Evolutionary conservation across 331 rosid species (phyloP).

Genomic region (Acacia concinna): DNA sequence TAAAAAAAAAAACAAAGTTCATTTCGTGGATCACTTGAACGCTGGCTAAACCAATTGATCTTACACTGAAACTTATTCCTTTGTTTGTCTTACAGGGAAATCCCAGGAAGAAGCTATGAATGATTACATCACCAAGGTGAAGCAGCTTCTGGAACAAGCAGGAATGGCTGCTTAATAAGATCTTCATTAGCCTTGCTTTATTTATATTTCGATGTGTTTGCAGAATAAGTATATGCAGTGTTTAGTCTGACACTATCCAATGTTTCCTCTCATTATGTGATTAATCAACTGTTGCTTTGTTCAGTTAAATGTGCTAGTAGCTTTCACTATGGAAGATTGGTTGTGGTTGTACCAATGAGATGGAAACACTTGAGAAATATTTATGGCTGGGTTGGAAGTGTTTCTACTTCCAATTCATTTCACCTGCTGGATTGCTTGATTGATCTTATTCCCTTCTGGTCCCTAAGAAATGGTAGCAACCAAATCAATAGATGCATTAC

Average conservation of each 20-base stretch:
- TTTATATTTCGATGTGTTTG: conserved; percentile 25
- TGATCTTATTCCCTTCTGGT: neutral
- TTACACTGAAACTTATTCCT: neutral
- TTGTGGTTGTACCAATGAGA: conserved; percentile 16
- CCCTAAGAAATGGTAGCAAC: neutral
- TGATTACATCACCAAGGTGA: conserved; percentile 92
- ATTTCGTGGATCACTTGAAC: neutral
- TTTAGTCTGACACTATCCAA: neutral
- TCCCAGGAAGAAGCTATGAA: conserved; percentile 85
- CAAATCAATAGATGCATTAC: neutral
- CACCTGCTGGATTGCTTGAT: conserved; percentile 5
- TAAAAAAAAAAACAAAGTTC: neutral
- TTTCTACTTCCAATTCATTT: neutral
- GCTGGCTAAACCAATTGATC: conserved; percentile 7
- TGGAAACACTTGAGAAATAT: conserved; percentile 2
- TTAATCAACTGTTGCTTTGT: conserved; percentile 27
- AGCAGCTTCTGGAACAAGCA: conserved; percentile 78
- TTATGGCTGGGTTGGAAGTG: conserved; percentile 4
- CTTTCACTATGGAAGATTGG: conserved; percentile 18
- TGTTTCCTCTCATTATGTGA: conserved; percentile 13
- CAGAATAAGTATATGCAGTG: conserved; percentile 33
- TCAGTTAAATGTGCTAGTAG: conserved; percentile 16
- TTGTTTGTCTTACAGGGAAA: conserved; percentile 53
- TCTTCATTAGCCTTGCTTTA: conserved; percentile 24
- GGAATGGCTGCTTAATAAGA: conserved; percentile 46